A percentile compares a stretch with the other conserved stretches of the same genome.
phyloP scores from a whole-genome alignment of 2,329 filamentous ascomycete genomes.

The Hymenotorrendiella dingleyae region DNA sequence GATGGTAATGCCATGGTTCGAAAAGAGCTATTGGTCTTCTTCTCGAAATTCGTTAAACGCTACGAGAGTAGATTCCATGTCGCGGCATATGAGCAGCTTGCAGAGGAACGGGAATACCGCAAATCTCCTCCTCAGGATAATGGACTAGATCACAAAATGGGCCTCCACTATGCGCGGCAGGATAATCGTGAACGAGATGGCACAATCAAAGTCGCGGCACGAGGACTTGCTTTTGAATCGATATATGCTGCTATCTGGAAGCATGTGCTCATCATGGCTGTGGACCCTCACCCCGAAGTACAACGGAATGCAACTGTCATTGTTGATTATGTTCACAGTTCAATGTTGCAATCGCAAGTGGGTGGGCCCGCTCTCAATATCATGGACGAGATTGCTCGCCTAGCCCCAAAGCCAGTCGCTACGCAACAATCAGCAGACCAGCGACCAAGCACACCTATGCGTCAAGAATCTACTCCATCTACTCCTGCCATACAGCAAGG shows the following conservation, averaged over 20 bases:
- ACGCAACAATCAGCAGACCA: conserved; percentile 22
- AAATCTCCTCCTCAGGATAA: conserved; percentile 49
- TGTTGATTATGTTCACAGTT: conserved; percentile 77
- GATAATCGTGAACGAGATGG: conserved; percentile 52
- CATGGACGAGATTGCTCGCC: conserved; percentile 65
- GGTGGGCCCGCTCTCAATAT: conserved; percentile 63
- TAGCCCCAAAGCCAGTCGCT: conserved; percentile 42
- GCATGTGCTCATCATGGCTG: conserved; percentile 80
- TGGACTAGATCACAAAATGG: conserved; percentile 54
- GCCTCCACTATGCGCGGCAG: conserved; percentile 53
- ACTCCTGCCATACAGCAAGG: conserved; percentile 50
- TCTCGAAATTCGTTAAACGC: conserved; percentile 83
- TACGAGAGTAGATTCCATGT: conserved; percentile 92
- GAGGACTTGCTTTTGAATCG: conserved; percentile 72
- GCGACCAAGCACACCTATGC: conserved; percentile 27
- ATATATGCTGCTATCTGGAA: conserved; percentile 95
- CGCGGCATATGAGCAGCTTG: conserved; percentile 82
- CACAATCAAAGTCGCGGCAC: conserved; percentile 48
- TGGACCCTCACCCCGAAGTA: conserved; percentile 92
- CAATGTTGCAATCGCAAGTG: conserved; percentile 71
- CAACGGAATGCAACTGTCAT: conserved; percentile 79
- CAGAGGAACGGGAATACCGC: conserved; percentile 72
- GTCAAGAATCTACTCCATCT: conserved; percentile 22
- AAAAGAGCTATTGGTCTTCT: conserved; percentile 87
- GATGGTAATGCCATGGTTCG: conserved; percentile 93